phyloP scores from a whole-genome alignment of 2,329 filamentous ascomycete species.

The Aspergillus neotritici region DNA sequence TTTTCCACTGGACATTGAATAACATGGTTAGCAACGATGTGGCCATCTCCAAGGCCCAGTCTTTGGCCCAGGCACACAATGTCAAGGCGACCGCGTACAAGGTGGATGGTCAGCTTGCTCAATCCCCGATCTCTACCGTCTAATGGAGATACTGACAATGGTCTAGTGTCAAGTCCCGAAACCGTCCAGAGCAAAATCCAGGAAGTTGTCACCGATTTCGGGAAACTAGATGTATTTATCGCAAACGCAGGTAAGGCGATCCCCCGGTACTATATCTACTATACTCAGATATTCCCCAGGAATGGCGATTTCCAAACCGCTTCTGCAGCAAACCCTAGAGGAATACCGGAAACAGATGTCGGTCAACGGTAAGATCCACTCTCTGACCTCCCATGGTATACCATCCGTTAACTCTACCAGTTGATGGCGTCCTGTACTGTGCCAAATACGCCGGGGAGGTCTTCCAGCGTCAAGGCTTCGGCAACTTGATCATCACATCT shows the following conservation, averaged over 20 bases:
- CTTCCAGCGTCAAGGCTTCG: constrained; percentile 39
- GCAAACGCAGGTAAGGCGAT: constrained; percentile 37
- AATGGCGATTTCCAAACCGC: constrained; percentile 51
- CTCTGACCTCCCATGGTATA: neutral
- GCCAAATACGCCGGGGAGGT: constrained; percentile 42
- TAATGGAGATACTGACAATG: neutral
- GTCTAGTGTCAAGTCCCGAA: constrained; percentile 38
- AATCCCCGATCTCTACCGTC: neutral
- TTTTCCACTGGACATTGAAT: neutral
- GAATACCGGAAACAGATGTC: constrained; percentile 50
- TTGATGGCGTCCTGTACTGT: constrained; percentile 46
- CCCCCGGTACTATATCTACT: neutral
- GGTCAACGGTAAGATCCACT: constrained; percentile 45
- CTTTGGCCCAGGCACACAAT: constrained; percentile 28
- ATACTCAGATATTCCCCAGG: constrained; percentile 18
- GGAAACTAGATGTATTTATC: constrained; percentile 41
- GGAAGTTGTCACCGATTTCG: constrained; percentile 37
- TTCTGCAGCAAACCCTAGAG: constrained; percentile 49
- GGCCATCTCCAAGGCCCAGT: constrained; percentile 34
- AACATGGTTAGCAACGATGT: constrained; percentile 21
- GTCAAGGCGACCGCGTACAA: constrained; percentile 41
- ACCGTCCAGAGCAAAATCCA: constrained; percentile 31
- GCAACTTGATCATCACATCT: constrained; percentile 47
- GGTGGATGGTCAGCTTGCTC: constrained; percentile 31
- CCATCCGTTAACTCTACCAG: constrained; percentile 12